Evolutionary conservation across 1,284 basidiomycete genomes (phyloP).

Genomic region (Cutaneotrichosporon sp.): DNA sequence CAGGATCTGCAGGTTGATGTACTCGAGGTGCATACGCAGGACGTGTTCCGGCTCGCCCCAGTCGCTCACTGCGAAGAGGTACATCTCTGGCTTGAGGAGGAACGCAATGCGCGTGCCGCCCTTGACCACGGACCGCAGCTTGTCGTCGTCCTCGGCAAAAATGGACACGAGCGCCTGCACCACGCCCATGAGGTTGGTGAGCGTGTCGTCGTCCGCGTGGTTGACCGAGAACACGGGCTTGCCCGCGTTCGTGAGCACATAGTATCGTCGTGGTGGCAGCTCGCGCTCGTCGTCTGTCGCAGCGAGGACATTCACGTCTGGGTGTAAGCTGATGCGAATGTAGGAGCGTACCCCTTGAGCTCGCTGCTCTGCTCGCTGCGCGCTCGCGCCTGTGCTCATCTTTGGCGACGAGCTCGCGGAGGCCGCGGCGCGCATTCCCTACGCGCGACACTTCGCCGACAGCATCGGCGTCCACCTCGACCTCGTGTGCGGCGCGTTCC

Average conservation of each 20-base stretch:
- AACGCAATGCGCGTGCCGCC: conserved; percentile 77
- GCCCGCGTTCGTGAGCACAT: conserved; percentile 86
- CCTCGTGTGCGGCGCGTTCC: conserved; percentile 5
- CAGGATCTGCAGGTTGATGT: conserved; percentile 85
- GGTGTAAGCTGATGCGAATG: background rate
- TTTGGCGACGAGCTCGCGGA: conserved; percentile 9
- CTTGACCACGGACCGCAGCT: conserved; percentile 54
- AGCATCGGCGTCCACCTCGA: background rate
- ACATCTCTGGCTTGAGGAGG: conserved; percentile 75
- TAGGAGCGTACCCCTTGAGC: background rate
- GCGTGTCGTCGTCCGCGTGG: conserved; percentile 53
- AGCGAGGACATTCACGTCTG: background rate
- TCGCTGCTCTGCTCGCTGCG: background rate
- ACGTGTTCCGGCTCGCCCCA: conserved; percentile 93
- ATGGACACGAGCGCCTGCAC: conserved; percentile 93
- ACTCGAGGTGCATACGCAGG: conserved; percentile 88
- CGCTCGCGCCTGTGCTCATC: background rate
- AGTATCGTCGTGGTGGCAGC: conserved; percentile 61
- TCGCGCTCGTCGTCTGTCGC: background rate
- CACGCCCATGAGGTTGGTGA: conserved; percentile 79
- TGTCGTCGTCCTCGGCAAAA: conserved; percentile 72
- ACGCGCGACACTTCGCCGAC: background rate
- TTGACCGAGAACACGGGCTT: conserved; percentile 80
- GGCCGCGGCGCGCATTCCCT: conserved; percentile 2
- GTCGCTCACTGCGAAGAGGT: conserved; percentile 80